phyloP scores from a whole-genome alignment of 1,139 yeast species.

The Geotrichum reessii region DNA sequence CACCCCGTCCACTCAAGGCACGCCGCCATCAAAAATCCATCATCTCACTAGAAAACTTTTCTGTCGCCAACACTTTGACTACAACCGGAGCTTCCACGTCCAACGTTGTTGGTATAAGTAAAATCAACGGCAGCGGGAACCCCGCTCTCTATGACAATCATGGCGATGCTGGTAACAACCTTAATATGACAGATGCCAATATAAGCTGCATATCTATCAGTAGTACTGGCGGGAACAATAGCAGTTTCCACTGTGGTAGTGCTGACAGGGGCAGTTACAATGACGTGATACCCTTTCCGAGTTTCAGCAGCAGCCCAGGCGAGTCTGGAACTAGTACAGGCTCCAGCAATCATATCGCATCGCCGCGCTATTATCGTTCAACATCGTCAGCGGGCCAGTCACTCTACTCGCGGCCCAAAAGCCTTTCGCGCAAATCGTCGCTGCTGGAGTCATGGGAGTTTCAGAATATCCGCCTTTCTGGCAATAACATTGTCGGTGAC shows the following conservation, averaged over 20 bases:
- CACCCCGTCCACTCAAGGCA: constrained; percentile 27
- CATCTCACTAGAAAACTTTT: constrained; percentile 22
- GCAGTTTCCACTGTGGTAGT: not conserved
- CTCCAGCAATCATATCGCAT: not conserved
- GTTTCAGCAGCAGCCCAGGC: constrained; percentile 3
- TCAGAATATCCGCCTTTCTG: constrained; percentile 18
- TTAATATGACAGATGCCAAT: not conserved
- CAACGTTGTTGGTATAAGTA: not conserved
- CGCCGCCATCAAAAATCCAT: constrained; percentile 24
- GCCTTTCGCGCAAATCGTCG: constrained; percentile 17
- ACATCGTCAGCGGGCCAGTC: constrained; percentile 1
- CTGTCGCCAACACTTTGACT: not conserved
- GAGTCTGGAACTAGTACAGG: not conserved
- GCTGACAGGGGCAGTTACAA: not conserved
- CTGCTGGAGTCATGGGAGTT: constrained; percentile 20
- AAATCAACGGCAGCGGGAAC: not conserved
- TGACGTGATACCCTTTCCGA: constrained; percentile 17
- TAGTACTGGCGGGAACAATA: not conserved
- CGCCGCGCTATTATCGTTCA: not conserved
- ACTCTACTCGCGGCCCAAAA: constrained; percentile 6
- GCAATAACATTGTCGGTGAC: constrained; percentile 18
- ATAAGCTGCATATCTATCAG: not conserved
- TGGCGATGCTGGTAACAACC: not conserved
- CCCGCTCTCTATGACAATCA: not conserved
- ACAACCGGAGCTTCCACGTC: not conserved